Base-by-base conservation (phyloP, 331 rosid species). In the Quercus tomentella region DNA sequence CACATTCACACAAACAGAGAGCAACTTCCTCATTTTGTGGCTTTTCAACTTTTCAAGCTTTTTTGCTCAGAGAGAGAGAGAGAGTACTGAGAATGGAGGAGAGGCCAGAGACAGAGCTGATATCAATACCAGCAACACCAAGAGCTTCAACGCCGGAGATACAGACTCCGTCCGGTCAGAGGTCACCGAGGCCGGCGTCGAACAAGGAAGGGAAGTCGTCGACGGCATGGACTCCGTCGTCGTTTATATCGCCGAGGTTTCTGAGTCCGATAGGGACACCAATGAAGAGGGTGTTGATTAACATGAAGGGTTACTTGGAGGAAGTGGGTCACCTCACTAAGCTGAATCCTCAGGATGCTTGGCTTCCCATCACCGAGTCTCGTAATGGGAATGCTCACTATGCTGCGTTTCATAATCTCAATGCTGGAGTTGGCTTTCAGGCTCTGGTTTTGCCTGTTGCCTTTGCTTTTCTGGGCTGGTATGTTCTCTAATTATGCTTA, bases 311-410 rank as follows among this genome's bases (percentile, higher is more conserved):
- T 23, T 95, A 93, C 83, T 84, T 95, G 88, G 98, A 95, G 86
- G 99, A 95, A 45, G 87, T 95, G 60, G 99, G 99, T 1, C 99
- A 95, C 81, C 96, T 95, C 56, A 95, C 99, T 2, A 95, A 93
- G 81, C 99, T 95, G n/a, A 95, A 95, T 70, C 99, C 99, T 49
- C 99, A 95, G 73, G 99, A 95, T 72, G 98, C 99, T 4, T 95
- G 99, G 99, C 99, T 95, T 85, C 99, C 99, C 23, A 95, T 95
- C 62, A 95, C 99, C 0, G 99, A 95, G 77, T 95, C 99, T 20
- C 92, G 99, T 69, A 95, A 93, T 77, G 99, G 99, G 51, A 95
- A 95, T 78, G 96, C 99, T 80, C 97, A 95, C 76, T 95, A 95
- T 65, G 93, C 99, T 75, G 97, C 99, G 17, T 95, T 95, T 77